A percentile compares a stretch with the other conserved stretches of the same genome.
phyloP scores from a whole-genome alignment of 805 yeast genomes.

The Saccharomycopsis schoenii region DNA sequence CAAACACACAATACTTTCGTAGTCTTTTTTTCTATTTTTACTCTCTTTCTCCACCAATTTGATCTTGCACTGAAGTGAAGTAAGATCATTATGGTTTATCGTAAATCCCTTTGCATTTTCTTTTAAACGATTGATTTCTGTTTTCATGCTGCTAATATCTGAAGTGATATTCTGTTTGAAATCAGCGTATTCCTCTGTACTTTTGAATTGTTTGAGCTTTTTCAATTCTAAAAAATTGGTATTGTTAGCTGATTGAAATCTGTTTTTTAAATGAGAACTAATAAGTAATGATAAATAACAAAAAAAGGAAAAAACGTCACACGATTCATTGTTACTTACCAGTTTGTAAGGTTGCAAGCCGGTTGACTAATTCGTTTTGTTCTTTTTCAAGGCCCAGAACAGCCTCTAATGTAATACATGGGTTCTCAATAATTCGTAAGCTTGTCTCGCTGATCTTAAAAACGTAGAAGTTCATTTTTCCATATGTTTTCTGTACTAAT shows the following conservation, averaged over 20 bases:
- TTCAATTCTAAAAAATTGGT: not conserved
- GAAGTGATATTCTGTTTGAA: not conserved
- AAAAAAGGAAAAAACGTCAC: not conserved
- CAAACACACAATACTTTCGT: not conserved
- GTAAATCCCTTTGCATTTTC: not conserved
- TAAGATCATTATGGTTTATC: not conserved
- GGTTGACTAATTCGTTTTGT: not conserved
- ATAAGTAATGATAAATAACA: not conserved
- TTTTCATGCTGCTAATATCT: not conserved
- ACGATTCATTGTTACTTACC: not conserved
- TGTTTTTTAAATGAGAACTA: too few species aligned
- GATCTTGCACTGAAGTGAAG: not conserved
- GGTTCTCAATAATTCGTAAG: not conserved
- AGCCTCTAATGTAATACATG: not conserved
- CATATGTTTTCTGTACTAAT: constrained; percentile 32
- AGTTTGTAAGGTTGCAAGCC: not conserved
- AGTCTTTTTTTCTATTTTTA: constrained; percentile 3
- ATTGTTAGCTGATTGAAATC: not conserved
- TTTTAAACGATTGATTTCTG: not conserved
- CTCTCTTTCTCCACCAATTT: not conserved
- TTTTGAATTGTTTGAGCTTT: not conserved
- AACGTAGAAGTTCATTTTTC: constrained; percentile 36
- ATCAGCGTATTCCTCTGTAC: not conserved
- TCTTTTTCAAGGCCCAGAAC: not conserved
- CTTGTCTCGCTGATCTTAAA: not conserved